Evolutionary conservation across 164 flowering plant genomes (phyloP).

Genomic region (Stephania cephalantha): DNA sequence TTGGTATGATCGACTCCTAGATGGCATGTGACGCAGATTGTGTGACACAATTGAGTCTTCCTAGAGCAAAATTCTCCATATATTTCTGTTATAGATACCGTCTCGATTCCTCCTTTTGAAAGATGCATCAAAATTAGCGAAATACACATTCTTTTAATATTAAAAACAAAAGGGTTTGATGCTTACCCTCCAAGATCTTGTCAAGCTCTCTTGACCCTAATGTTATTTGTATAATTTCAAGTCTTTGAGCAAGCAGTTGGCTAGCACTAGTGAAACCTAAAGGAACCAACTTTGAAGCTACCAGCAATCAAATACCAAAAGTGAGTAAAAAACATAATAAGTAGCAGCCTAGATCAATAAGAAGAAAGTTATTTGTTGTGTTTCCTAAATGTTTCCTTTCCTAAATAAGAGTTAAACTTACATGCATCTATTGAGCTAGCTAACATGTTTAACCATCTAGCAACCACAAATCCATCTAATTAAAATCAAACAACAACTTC

Average conservation of each 20-base stretch:
- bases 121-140: not conserved
- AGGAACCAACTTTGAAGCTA: conserved; percentile 87
- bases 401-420: too few species aligned
- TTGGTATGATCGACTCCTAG: conserved; percentile 27
- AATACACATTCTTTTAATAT: not conserved
- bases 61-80: conserved; percentile 96
- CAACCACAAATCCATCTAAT: too few species aligned
- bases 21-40: conserved; percentile 94
- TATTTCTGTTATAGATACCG: conserved; percentile 88
- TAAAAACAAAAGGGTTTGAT: too few species aligned
- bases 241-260: conserved; percentile 88
- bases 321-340: not conserved
- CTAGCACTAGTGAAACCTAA: conserved; percentile 93
- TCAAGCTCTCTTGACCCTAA: conserved; percentile 94
- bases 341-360: not conserved
- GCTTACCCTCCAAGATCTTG: conserved; percentile 71
- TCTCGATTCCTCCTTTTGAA: conserved; percentile 79
- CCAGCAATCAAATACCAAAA: conserved; percentile 9
- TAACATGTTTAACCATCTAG: too few species aligned
- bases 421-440: too few species aligned
- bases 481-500: too few species aligned
- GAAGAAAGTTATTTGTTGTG: not conserved
- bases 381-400: too few species aligned
- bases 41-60: conserved; percentile 94
- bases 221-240: conserved; percentile 81